Base-by-base conservation (phyloP, 2,329 filamentous ascomycete genomes). In the Eurotiales sp. region DNA sequence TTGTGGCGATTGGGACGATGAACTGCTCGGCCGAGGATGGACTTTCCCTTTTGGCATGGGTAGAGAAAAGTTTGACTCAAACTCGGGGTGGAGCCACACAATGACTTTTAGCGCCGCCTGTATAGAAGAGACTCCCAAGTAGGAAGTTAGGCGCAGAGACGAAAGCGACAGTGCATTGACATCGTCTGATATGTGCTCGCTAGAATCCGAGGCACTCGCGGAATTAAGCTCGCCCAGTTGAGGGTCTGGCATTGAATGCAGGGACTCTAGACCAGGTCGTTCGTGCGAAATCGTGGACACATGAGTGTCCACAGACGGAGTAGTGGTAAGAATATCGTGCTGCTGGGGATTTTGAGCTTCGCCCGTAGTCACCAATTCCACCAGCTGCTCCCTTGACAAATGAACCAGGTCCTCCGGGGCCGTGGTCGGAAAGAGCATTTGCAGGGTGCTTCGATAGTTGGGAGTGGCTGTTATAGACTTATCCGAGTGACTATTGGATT, bases 21-120 rank as follows among this genome's bases (percentile, higher is more conserved):
- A 12, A 34, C 25, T 17, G 32, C 8, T 23, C 17, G n/a, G 19
- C 14, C 4, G 23, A 17, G 17, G 11, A 15, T 25, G 15, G n/a
- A n/a, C n/a, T n/a, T 29, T 11, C 8, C 11, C 27, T 17, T 44
- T 46, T n/a, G 23, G 4, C 22, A 14, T 34, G 14, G n/a, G 22
- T 17, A 8, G 22, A 14, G 51, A 25, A 23, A 49, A 42, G 14
- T 53, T 30, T 8, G 46, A 25, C 19, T 44, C 15, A 27, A 53
- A 73, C 15, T 73, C 71, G 2, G 80, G 80, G 51, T 78, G 78
- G 40, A 80, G 74, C 67, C 71, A 75, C 29, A 77, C 73, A 58
- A 90, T 88, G 42, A 88, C 85, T 70, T 87, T 82, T 30, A 89
- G 75, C 1, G 85, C 85, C 1, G 86, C 86, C 61, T 87, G 86